These are phyloP conservation scores for Aspergillus bridgeri DNA, from an alignment of 495 filamentous ascomycete genomes.

Conservation along the genomic window DNA sequence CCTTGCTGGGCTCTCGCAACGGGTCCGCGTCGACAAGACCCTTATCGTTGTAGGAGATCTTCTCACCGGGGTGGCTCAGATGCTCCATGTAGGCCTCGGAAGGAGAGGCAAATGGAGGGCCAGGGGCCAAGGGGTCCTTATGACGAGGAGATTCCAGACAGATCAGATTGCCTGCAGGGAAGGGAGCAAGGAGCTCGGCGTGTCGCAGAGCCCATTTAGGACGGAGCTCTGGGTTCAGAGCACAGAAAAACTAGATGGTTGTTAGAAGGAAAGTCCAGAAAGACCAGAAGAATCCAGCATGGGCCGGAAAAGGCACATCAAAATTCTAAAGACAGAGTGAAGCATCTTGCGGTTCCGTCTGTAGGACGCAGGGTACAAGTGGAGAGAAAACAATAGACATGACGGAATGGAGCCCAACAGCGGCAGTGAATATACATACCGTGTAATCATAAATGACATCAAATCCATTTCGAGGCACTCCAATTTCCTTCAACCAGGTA, in stretches of 20 bases:
- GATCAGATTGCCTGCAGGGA: conserved; percentile 57
- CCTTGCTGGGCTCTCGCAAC: conserved; percentile 35
- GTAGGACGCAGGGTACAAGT: conserved; percentile 9
- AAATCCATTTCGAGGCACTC: conserved; percentile 52
- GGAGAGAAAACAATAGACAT: conserved; percentile 7
- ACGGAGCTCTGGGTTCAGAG: conserved; percentile 46
- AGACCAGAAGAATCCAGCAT: conserved; percentile 8
- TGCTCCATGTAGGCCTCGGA: conserved; percentile 64
- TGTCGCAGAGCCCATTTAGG: conserved; percentile 68
- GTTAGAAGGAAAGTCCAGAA: conserved; percentile 15
- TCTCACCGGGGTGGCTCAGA: conserved; percentile 60
- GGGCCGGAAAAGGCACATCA: conserved; percentile 11
- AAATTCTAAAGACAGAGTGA: conserved; percentile 12
- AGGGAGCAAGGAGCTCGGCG: conserved; percentile 57
- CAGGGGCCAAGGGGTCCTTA: conserved; percentile 58
- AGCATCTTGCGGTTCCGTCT: conserved; percentile 10
- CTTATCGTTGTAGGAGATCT: conserved; percentile 58
- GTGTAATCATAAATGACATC: conserved; percentile 86
- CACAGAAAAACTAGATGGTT: conserved; percentile 57
- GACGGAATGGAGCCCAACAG: conserved; percentile 1
- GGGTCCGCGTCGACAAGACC: conserved; percentile 47
- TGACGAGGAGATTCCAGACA: conserved; percentile 79
- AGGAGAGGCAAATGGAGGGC: conserved; percentile 67
- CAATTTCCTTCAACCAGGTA: conserved; percentile 49
- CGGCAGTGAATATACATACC: conserved; percentile 41